Conservation (phyloP, 345 rosid genomes). For the Zanthoxylum bungeanum region DNA sequence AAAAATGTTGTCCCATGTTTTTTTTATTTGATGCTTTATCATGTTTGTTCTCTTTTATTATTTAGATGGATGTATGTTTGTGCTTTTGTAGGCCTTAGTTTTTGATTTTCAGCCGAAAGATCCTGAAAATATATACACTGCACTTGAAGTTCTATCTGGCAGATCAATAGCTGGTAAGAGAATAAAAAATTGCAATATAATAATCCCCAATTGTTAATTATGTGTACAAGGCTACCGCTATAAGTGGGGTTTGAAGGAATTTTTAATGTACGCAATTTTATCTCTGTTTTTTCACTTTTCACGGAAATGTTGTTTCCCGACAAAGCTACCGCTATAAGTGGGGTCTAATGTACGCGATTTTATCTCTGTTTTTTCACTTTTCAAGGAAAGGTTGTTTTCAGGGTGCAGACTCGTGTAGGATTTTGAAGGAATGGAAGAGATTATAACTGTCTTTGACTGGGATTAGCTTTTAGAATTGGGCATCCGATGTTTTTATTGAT, state of each 20-base stretch:
- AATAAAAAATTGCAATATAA: neutral
- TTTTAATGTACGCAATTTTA: too few species aligned
- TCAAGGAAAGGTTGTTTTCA: too few species aligned
- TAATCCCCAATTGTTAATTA: neutral
- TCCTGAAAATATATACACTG: conserved; percentile 48
- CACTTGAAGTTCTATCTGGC: conserved; percentile 51
- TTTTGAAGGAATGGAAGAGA: neutral
- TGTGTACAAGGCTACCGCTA: too few species aligned
- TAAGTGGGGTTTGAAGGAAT: too few species aligned
- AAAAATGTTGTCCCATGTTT: too few species aligned
- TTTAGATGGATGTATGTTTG: too few species aligned
- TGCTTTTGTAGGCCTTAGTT: conserved; percentile 30
- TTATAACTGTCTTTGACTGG: neutral
- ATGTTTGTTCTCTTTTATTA: neutral
- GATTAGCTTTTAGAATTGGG: neutral
- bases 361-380: too few species aligned
- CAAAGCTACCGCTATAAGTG: too few species aligned
- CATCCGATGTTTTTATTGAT: neutral
- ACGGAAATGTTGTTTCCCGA: too few species aligned
- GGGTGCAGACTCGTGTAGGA: too few species aligned
- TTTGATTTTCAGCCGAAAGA: conserved; percentile 65
- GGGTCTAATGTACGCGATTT: too few species aligned
- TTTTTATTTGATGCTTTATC: neutral
- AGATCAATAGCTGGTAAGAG: conserved; percentile 50
- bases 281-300: too few species aligned